Conservation (phyloP, 2,329 filamentous ascomycete species). For the Dothiorella sarmentorum region DNA sequence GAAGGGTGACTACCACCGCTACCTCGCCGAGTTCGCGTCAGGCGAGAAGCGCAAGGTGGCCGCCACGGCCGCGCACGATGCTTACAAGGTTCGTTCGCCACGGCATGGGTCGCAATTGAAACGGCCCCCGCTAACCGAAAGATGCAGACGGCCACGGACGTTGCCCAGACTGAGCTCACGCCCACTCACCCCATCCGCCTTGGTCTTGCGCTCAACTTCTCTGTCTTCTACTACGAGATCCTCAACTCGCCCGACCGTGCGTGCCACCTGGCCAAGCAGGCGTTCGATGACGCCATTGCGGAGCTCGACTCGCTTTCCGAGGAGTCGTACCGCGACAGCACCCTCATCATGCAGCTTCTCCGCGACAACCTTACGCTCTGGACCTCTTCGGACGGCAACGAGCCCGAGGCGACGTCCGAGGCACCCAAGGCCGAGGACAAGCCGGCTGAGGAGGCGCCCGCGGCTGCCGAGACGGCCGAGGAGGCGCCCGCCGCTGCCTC, state of each 20-base stretch:
- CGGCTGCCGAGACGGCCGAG: constrained; percentile 44
- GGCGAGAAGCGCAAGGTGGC: constrained; percentile 94
- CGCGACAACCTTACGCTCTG: constrained; percentile 99
- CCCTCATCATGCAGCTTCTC: constrained; percentile 97
- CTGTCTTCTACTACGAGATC: constrained; percentile 99
- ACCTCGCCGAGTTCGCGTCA: constrained; percentile 93
- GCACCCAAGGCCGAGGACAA: constrained; percentile 46
- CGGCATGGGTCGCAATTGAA: constrained; percentile 1
- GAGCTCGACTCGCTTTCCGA: constrained; percentile 95
- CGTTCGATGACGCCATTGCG: constrained; percentile 97
- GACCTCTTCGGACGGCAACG: constrained; percentile 96
- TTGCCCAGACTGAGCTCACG: constrained; percentile 82
- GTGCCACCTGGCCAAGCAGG: constrained; percentile 95
- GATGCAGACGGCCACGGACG: constrained; percentile 66
- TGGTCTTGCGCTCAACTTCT: constrained; percentile 91
- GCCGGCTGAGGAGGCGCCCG: constrained; percentile 42
- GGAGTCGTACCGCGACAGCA: constrained; percentile 99
- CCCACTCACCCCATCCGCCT: constrained; percentile 92
- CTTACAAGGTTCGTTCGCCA: constrained; percentile 67
- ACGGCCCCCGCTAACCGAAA: not conserved
- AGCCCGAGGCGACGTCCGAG: constrained; percentile 53
- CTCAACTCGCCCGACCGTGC: constrained; percentile 97
- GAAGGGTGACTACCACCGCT: constrained; percentile 99
- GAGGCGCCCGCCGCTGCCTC: constrained; percentile 15
- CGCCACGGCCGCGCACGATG: constrained; percentile 90